Percentiles rank a stretch among this genome's conserved stretches.
Conservation (phyloP, 2,329 filamentous ascomycete genomes). For the Zalaria obscura region DNA sequence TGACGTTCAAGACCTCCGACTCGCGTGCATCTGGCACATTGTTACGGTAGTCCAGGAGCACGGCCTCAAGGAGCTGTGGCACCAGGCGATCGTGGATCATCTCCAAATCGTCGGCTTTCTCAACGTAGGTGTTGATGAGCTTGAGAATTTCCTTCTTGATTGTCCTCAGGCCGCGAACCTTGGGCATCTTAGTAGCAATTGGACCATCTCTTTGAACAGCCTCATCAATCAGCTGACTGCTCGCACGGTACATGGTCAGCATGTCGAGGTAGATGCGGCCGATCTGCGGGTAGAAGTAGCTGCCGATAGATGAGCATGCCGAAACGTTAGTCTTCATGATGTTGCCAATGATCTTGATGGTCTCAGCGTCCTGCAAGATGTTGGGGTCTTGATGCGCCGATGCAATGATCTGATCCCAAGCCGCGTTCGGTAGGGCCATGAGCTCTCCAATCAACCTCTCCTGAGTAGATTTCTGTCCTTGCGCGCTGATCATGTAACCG, state of each 20-base stretch:
- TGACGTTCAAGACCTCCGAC: constrained; percentile 90
- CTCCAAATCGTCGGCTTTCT: constrained; percentile 92
- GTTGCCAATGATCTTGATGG: constrained; percentile 97
- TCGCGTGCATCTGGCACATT: constrained; percentile 94
- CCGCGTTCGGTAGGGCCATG: constrained; percentile 85
- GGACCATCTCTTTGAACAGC: constrained; percentile 73
- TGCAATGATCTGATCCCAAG: constrained; percentile 91
- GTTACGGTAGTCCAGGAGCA: constrained; percentile 89
- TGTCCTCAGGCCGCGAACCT: constrained; percentile 83
- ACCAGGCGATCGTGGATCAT: constrained; percentile 91
- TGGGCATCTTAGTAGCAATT: constrained; percentile 94
- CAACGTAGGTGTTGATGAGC: constrained; percentile 93
- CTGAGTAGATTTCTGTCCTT: constrained; percentile 88
- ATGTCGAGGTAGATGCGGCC: constrained; percentile 96
- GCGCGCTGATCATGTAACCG: constrained; percentile 96
- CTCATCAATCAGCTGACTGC: constrained; percentile 91
- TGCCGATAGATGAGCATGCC: constrained; percentile 90
- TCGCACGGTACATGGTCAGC: constrained; percentile 96
- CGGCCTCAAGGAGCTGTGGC: constrained; percentile 84
- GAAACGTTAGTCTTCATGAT: constrained; percentile 99
- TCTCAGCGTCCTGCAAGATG: constrained; percentile 81
- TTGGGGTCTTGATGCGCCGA: constrained; percentile 72
- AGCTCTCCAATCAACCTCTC: constrained; percentile 82
- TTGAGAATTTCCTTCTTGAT: constrained; percentile 99
- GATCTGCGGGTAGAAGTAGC: constrained; percentile 97